These are phyloP conservation scores for Nicotiana paniculata DNA, from an alignment of 257 asterid species.

Conservation along the genomic window DNA sequence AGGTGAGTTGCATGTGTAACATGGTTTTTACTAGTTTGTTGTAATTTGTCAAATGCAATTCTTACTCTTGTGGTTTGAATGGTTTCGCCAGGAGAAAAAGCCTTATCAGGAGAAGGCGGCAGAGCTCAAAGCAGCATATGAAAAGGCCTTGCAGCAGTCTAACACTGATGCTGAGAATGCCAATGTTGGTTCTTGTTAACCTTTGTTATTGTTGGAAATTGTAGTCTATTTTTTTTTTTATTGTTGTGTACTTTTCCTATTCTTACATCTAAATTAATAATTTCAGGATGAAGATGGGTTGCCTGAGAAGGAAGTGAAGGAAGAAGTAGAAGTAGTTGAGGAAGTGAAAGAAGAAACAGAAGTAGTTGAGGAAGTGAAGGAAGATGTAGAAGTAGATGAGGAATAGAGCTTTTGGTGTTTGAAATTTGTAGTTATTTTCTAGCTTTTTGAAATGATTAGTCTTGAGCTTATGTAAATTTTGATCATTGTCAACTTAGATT, in stretches of 20 bases:
- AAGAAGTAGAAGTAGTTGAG: neutral
- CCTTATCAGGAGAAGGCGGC: constrained; percentile 60
- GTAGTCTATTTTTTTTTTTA: neutral
- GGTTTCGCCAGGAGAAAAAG: constrained; percentile 48
- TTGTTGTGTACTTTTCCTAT: neutral
- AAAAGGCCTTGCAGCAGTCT: constrained; percentile 30
- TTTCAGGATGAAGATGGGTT: constrained; percentile 28
- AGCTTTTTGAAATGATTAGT: neutral
- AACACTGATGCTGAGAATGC: constrained; percentile 22
- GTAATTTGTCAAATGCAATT: neutral
- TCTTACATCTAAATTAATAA: neutral
- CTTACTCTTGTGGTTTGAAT: neutral
- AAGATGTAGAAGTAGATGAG: constrained; percentile 30
- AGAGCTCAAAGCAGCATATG: constrained; percentile 67
- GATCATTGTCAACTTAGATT: neutral
- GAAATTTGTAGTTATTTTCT: neutral
- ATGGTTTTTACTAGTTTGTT: neutral
- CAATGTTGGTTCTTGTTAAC: constrained; percentile 20
- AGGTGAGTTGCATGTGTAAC: constrained; percentile 24
- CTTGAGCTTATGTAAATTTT: constrained; percentile 38
- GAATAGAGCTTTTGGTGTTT: constrained; percentile 18
- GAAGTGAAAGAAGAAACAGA: constrained; percentile 5
- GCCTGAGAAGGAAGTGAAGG: constrained; percentile 3
- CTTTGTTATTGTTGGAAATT: neutral
- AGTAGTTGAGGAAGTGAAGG: constrained; percentile 23